Conservation (phyloP, 2,329 filamentous ascomycete species). For the Diaporthe destruens region DNA sequence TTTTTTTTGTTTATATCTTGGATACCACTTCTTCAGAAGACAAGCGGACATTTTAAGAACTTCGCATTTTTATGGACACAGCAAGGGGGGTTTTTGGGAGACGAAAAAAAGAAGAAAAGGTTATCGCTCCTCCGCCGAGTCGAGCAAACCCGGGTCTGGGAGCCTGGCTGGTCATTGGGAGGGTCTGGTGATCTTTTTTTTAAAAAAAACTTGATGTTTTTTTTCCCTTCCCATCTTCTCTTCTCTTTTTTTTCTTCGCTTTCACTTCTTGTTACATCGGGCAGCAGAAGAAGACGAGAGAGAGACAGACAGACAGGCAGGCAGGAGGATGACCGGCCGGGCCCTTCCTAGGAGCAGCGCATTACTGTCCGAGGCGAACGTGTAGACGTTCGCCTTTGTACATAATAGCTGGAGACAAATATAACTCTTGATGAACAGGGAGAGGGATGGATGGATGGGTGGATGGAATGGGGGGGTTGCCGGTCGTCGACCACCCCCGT, state of each 20-base stretch:
- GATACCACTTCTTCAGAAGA: slow-evolving; percentile 42
- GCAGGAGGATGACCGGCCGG: not conserved
- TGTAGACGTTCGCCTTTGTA: slow-evolving; percentile 31
- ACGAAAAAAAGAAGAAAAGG: slow-evolving; percentile 16
- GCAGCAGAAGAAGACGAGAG: no score
- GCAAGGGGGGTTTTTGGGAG: slow-evolving; percentile 11
- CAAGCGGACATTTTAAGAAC: slow-evolving; percentile 35
- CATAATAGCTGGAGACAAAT: slow-evolving; percentile 40
- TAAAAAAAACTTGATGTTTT: not conserved
- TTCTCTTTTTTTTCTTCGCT: no score
- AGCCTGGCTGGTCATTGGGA: slow-evolving; percentile 35
- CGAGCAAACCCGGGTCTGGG: slow-evolving; percentile 16
- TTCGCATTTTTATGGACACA: slow-evolving; percentile 40
- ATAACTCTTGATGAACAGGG: slow-evolving; percentile 35
- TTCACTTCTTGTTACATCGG: not conserved
- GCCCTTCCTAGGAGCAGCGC: slow-evolving; percentile 27
- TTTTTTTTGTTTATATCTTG: slow-evolving; percentile 36
- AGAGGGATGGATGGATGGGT: not conserved
- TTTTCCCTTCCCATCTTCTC: not conserved
- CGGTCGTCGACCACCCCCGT: not conserved
- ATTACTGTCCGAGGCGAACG: slow-evolving; percentile 14
- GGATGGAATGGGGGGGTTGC: slow-evolving; percentile 19
- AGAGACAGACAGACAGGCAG: not conserved
- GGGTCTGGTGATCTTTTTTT: not conserved
- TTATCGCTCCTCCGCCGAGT: slow-evolving; percentile 27